Conservation (phyloP, 2,329 filamentous ascomycete genomes). For the Hypomyces rosellus region DNA sequence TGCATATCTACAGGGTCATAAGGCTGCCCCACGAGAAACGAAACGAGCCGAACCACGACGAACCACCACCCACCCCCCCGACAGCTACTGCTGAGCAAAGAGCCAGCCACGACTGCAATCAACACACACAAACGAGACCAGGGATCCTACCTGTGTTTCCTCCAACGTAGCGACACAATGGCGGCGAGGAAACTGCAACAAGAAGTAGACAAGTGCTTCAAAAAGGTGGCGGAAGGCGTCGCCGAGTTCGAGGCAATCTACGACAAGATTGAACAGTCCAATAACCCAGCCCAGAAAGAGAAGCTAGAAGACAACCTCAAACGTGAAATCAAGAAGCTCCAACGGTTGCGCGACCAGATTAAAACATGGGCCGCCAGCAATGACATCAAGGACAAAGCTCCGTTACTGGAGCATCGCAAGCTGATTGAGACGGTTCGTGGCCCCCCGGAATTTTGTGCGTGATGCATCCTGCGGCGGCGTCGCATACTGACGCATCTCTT, state of each 20-base stretch:
- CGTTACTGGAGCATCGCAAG: constrained; percentile 86
- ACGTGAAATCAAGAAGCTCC: constrained; percentile 99
- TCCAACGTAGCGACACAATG: constrained; percentile 52
- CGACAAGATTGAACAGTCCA: constrained; percentile 92
- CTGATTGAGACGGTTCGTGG: constrained; percentile 87
- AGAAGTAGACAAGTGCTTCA: constrained; percentile 99
- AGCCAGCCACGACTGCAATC: no score
- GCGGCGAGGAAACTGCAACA: constrained; percentile 93
- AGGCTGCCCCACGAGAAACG: neutral
- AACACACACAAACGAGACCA: no score
- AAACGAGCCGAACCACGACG: neutral
- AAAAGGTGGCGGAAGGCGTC: constrained; percentile 92
- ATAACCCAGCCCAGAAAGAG: constrained; percentile 92
- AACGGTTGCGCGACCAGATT: constrained; percentile 95
- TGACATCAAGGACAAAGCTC: constrained; percentile 99
- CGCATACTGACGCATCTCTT: constrained; percentile 4
- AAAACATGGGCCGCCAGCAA: constrained; percentile 98
- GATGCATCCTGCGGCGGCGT: constrained; percentile 2
- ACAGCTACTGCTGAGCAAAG: constrained; percentile 2
- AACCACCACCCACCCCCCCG: neutral
- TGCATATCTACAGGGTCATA: no score
- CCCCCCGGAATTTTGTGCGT: constrained; percentile 9
- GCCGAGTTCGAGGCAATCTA: constrained; percentile 90
- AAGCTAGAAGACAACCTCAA: constrained; percentile 98
- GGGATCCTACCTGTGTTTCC: no score